phyloP scores from a whole-genome alignment of 208 protist species.

The Porcisia deanei region DNA sequence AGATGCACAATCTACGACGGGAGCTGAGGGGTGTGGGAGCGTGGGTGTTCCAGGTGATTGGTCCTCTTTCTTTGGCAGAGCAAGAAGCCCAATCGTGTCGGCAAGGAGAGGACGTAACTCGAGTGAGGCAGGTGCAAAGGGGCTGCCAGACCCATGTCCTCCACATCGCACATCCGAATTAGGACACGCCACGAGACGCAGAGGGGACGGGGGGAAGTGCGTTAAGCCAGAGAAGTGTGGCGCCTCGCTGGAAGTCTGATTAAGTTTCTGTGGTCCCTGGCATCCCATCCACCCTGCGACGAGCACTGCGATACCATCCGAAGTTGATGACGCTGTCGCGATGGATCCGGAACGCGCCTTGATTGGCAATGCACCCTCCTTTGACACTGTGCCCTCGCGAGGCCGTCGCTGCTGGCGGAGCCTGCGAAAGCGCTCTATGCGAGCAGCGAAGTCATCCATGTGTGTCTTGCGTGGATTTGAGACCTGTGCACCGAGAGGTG shows the following conservation, averaged over 20 bases:
- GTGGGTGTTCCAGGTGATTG: neutral
- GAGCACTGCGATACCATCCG: neutral
- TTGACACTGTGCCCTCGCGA: neutral
- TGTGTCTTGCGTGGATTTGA: neutral
- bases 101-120: conserved; percentile 8
- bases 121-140: neutral
- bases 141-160: neutral
- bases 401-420: neutral
- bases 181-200: neutral
- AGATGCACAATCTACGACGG: neutral
- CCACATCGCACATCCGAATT: neutral
- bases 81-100: conserved; percentile 12
- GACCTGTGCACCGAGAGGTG: neutral
- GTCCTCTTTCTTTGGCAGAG: too few species aligned
- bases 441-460: neutral
- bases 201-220: neutral
- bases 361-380: neutral
- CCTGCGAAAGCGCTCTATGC: neutral
- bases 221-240: neutral
- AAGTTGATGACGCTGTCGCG: neutral
- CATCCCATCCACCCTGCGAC: conserved; percentile 1
- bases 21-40: neutral
- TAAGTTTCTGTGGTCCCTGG: neutral
- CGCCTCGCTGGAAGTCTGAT: neutral
- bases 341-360: neutral